Evolutionary conservation across 2,329 filamentous ascomycete species (phyloP).

Genomic region (Ophiostoma tasmaniense): DNA sequence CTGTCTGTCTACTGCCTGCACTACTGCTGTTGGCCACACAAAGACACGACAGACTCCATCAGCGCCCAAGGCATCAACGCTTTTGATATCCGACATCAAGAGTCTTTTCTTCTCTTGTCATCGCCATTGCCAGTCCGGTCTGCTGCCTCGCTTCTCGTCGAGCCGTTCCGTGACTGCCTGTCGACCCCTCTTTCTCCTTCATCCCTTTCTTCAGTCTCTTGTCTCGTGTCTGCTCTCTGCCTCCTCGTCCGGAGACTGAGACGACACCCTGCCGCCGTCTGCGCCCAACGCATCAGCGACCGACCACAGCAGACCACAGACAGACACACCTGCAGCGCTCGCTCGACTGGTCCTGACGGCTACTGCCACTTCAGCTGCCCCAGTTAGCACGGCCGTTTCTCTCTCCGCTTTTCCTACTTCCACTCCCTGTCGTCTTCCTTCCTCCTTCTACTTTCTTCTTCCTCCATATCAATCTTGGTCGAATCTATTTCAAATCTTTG

Average conservation of each 20-base stretch:
- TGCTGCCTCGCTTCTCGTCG: not conserved
- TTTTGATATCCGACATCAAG: not conserved
- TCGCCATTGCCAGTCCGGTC: not conserved
- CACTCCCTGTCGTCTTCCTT: not conserved
- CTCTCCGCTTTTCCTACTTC: slow-evolving; percentile 5
- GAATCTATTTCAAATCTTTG: not conserved
- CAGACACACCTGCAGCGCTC: slow-evolving; percentile 6
- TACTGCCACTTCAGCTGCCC: slow-evolving; percentile 3
- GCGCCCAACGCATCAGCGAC: slow-evolving; percentile 12
- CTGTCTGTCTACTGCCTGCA: not conserved
- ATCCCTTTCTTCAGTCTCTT: not conserved
- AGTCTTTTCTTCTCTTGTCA: not conserved
- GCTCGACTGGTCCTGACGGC: not conserved
- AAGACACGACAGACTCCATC: slow-evolving; percentile 1
- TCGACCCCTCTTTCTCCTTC: not conserved
- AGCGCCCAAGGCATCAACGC: slow-evolving; percentile 12
- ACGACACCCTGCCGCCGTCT: slow-evolving; percentile 8
- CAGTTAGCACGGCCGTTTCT: slow-evolving; percentile 10
- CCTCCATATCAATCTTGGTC: not conserved
- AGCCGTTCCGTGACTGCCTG: slow-evolving; percentile 4
- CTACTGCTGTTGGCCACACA: not conserved
- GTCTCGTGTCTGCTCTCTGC: not conserved
- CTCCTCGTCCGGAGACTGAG: slow-evolving; percentile 2
- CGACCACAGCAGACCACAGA: not conserved
- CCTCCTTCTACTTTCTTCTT: slow-evolving; percentile 8